Evolutionary conservation across 352 stramenopile genomes (phyloP).

Genomic region (Saprolegnia diclina): DNA sequence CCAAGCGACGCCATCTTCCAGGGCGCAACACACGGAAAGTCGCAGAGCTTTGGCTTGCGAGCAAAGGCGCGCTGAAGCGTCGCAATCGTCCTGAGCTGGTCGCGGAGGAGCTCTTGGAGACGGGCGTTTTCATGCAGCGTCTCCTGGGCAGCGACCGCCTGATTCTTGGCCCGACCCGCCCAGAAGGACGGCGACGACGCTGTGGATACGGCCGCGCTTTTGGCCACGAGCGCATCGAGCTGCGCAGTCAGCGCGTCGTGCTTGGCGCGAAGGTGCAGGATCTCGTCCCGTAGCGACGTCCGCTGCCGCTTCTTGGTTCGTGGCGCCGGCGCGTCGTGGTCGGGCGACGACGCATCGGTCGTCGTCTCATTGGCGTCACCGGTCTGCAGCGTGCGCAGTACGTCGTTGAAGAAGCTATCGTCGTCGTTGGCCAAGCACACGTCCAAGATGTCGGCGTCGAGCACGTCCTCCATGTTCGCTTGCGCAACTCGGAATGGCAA

Average conservation of each 20-base stretch:
- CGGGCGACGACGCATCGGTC: no score
- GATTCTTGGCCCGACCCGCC: neutral
- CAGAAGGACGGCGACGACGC: neutral
- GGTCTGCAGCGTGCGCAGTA: no score
- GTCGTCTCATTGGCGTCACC: no score
- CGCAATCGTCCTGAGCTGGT: neutral
- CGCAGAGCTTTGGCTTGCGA: neutral
- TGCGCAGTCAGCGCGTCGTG: constrained; percentile 29
- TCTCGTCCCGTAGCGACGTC: constrained; percentile 13
- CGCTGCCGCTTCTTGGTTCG: no score
- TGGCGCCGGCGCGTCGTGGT: no score
- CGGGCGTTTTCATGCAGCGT: constrained; percentile 2
- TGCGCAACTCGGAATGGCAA: no score
- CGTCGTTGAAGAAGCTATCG: no score
- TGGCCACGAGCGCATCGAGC: constrained; percentile 9
- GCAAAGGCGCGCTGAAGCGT: neutral
- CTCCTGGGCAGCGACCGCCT: neutral
- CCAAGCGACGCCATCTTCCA: neutral
- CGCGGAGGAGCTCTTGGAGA: neutral
- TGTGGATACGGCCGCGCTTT: neutral
- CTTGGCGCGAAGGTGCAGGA: constrained; percentile 27
- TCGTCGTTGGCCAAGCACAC: no score
- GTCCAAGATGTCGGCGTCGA: no score
- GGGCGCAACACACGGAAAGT: neutral
- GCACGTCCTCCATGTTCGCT: no score